Conservation (phyloP, 2,329 filamentous ascomycete species). For the Setomelanomma holmii region DNA sequence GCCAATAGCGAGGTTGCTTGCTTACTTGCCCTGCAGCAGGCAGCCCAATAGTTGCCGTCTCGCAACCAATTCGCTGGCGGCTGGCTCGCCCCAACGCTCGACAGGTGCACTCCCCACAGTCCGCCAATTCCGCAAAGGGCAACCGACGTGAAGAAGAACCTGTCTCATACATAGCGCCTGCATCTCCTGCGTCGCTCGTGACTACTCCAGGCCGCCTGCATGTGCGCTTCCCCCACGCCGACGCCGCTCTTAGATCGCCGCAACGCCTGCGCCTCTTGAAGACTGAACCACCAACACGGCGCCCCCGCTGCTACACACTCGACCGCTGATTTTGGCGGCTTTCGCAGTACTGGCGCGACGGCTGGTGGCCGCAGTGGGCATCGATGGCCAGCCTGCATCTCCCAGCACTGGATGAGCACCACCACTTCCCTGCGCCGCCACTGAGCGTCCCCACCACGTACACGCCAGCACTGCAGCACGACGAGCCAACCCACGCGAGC, state of each 20-base stretch:
- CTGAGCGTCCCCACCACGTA: slow-evolving; percentile 14
- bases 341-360: slow-evolving; percentile 16
- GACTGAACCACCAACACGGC: not conserved
- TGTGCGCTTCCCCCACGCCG: slow-evolving; percentile 16
- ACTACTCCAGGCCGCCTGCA: slow-evolving; percentile 2
- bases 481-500: slow-evolving; percentile 2
- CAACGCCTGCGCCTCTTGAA: slow-evolving; percentile 12
- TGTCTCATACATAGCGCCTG: slow-evolving; percentile 13
- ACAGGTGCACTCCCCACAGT: not conserved
- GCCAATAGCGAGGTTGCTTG: not conserved
- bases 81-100: not conserved
- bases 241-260: slow-evolving; percentile 18
- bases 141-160: slow-evolving; percentile 3
- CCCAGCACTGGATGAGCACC: slow-evolving; percentile 11
- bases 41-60: not conserved
- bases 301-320: not conserved
- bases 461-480: slow-evolving; percentile 3
- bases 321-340: slow-evolving; percentile 10
- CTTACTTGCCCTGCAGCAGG: no score
- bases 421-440: slow-evolving; percentile 17
- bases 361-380: slow-evolving; percentile 16
- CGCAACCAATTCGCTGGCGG: not conserved
- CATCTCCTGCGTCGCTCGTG: slow-evolving; percentile 8
- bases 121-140: not conserved
- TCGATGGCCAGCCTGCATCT: slow-evolving; percentile 37